Evolutionary conservation across 2,329 filamentous ascomycete genomes (phyloP), one percentile per base, ranked within the genome.

Genomic region (Neoarthrinium moseri): DNA sequence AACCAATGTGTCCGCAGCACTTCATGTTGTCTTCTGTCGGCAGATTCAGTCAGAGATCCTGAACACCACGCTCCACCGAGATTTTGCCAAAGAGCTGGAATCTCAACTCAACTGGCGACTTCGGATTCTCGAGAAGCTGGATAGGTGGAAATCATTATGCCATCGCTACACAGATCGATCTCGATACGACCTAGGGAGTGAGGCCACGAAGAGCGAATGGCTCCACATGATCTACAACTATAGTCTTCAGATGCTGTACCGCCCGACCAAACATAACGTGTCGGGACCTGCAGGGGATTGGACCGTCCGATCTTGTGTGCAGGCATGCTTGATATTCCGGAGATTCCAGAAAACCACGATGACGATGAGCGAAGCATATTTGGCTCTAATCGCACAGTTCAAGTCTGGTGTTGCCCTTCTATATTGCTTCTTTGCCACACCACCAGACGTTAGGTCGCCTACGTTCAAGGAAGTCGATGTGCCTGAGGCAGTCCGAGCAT

Each of bases 371-470:
- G 12, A 15, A 20, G 15, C 12, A 5, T 29, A 41, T 23, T 20
- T 41, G 8, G 26, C 26, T 10, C 20, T 38, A 20, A 15, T 64
- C 1, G 51, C 55, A 4, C 61, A 63, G 47, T 68, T 67, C 44
- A 61, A 66, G 46, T 64, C 58, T 4, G 64, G 65, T 7, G 56
- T 66, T 2, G 62, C 63, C 1, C 55, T 69, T 2, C 44, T 68
- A 4, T 66, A 67, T 48, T 66, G 64, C 48, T 65, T 64, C 49
- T 67, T 56, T 50, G 61, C 62, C 13, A 65, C 63, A 6, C 63
- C 64, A 4, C 59, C 58, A 1, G 48, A 57, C 21, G 51, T 52
- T 5, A 47, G 63, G 39, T 60, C 60, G 0, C 54, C 57, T 1
- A 62, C 55, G 12, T 67, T 60, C 27, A 50, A 57, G 32, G 54